phyloP scores from a whole-genome alignment of 768 basidiomycete genomes.

The Sporobolomyces phaffii region DNA sequence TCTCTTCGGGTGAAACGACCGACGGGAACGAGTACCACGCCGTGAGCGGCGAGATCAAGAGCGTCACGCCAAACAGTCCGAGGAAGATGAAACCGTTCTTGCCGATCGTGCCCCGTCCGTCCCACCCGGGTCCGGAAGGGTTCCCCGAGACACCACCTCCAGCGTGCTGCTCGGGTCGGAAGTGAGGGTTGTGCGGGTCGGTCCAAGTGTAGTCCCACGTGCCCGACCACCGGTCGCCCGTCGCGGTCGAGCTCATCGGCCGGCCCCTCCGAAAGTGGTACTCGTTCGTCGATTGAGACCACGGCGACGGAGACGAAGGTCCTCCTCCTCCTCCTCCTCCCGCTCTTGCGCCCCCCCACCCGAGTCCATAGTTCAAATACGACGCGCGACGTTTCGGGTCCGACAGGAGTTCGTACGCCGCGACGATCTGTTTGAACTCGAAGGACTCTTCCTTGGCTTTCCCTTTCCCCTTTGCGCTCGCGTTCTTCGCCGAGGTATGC shows the following conservation, averaged over 20 bases:
- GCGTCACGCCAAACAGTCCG: slow-evolving; percentile 1
- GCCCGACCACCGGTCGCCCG: neutral
- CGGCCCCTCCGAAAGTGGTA: slow-evolving; percentile 28
- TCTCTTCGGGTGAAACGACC: slow-evolving; percentile 9
- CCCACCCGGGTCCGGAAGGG: slow-evolving; percentile 10
- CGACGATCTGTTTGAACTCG: slow-evolving; percentile 24
- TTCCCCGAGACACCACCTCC: slow-evolving; percentile 2
- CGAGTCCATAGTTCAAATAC: slow-evolving; percentile 20
- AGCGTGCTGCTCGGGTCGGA: slow-evolving; percentile 14
- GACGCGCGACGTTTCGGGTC: slow-evolving; percentile 3
- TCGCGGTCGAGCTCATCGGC: slow-evolving; percentile 9
- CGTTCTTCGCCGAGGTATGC: neutral
- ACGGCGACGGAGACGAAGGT: neutral
- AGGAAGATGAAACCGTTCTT: slow-evolving; percentile 29
- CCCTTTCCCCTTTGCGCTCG: slow-evolving; percentile 1
- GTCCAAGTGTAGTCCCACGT: slow-evolving; percentile 21
- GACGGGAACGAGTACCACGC: slow-evolving; percentile 10
- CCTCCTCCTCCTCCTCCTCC: neutral
- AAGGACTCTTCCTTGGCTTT: slow-evolving; percentile 9
- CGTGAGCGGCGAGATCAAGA: slow-evolving; percentile 20
- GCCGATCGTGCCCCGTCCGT: slow-evolving; percentile 12
- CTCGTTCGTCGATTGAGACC: slow-evolving; percentile 16
- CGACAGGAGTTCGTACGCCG: slow-evolving; percentile 29
- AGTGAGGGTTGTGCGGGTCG: slow-evolving; percentile 35
- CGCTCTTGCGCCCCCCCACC: slow-evolving; percentile 12